Percentiles rank a stretch among this genome's conserved stretches.
Evolutionary conservation across 176 grass and related monocot genomes (phyloP).

Genomic region (Canna indica): DNA sequence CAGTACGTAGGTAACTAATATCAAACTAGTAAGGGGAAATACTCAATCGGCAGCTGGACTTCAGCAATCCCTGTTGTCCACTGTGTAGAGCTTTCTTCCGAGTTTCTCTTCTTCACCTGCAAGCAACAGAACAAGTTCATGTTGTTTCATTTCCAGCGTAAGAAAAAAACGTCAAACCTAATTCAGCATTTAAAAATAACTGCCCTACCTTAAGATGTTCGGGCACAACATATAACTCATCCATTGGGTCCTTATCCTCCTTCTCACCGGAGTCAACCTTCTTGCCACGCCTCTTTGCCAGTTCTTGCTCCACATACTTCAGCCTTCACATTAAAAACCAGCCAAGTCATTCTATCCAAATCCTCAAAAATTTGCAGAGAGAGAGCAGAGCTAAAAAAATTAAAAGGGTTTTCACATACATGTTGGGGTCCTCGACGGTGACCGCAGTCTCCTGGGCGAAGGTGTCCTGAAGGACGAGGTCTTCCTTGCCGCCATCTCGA

Average conservation of each 20-base stretch:
- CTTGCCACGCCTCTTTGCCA: slow-evolving; percentile 80
- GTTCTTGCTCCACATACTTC: slow-evolving; percentile 82
- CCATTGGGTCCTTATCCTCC: slow-evolving; percentile 68
- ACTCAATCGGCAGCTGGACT: slow-evolving; percentile 24
- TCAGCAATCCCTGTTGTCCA: slow-evolving; percentile 96
- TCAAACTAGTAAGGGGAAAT: not conserved
- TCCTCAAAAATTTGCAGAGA: slow-evolving; percentile 1
- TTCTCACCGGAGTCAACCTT: slow-evolving; percentile 43
- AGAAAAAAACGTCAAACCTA: not conserved
- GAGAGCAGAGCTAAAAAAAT: not conserved
- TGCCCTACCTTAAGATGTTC: slow-evolving; percentile 78
- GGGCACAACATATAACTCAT: slow-evolving; percentile 65
- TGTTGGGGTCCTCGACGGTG: slow-evolving; percentile 93
- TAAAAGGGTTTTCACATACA: slow-evolving; percentile 24
- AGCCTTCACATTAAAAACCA: slow-evolving; percentile 34
- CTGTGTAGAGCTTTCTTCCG: slow-evolving; percentile 91
- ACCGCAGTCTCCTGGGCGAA: slow-evolving; percentile 96
- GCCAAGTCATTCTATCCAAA: not conserved
- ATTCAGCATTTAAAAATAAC: not conserved
- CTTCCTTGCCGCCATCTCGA: slow-evolving; percentile 38
- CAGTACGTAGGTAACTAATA: not conserved
- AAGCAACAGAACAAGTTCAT: slow-evolving; percentile 7
- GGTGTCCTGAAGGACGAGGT: slow-evolving; percentile 85
- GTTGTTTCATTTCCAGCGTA: not conserved
- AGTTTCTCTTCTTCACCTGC: slow-evolving; percentile 91